These are phyloP conservation scores for Lippia alba DNA, from an alignment of 305 asterid species.

Conservation along the genomic window DNA sequence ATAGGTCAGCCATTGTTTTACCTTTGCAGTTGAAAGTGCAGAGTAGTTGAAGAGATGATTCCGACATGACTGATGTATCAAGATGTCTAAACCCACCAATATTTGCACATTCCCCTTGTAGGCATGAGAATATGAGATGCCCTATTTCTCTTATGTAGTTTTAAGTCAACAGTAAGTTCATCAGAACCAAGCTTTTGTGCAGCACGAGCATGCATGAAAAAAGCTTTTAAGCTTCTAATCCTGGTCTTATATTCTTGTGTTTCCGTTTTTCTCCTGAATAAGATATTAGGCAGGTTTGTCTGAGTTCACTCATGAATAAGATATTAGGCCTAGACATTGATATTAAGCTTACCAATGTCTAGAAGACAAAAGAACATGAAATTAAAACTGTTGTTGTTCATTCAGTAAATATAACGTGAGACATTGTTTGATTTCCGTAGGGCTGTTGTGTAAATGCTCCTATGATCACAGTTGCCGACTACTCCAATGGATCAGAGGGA, in stretches of 20 bases:
- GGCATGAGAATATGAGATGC: not conserved
- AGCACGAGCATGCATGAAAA: not conserved
- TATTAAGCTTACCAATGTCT: not conserved
- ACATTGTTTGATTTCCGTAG: slow-evolving; percentile 45
- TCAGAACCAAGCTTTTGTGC: not conserved
- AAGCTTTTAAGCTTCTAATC: not conserved
- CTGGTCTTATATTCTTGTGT: not conserved
- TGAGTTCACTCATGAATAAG: not conserved
- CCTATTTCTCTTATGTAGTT: not conserved
- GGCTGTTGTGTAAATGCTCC: slow-evolving; percentile 99
- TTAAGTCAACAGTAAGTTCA: slow-evolving; percentile 17
- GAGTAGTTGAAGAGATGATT: not conserved
- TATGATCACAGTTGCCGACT: slow-evolving; percentile 98
- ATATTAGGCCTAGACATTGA: no score
- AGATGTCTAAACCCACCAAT: not conserved
- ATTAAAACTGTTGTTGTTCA: slow-evolving; percentile 2
- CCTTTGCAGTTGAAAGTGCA: no score
- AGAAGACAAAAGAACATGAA: not conserved
- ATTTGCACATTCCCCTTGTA: not conserved
- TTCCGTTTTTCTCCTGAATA: not conserved
- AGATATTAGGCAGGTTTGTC: no score
- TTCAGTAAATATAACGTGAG: slow-evolving; percentile 25
- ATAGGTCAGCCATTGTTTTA: not conserved
- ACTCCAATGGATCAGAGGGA: slow-evolving; percentile 95
- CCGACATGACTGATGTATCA: no score